phyloP scores from a whole-genome alignment of 306 rosid genomes.

The Begonia masoniana region DNA sequence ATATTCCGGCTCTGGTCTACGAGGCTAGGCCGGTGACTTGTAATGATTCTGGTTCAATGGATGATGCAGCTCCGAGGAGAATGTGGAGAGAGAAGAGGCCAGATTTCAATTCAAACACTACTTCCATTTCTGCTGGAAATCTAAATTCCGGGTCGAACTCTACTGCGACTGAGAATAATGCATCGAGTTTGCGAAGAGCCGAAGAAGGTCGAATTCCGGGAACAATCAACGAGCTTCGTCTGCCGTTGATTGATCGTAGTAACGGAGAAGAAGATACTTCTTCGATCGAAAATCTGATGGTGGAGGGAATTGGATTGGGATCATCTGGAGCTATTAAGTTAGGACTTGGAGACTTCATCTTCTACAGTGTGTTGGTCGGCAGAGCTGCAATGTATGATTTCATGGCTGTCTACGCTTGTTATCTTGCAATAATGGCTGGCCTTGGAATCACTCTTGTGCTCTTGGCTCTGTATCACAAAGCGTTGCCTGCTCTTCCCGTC shows the following conservation, averaged over 20 bases:
- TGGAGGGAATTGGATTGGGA: too few relatives aligned
- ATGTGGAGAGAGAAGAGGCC: conserved; percentile 26
- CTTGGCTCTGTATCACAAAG: conserved; percentile 56
- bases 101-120: conserved; percentile 21
- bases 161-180: too few relatives aligned
- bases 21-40: conserved; percentile 69
- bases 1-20: conserved; percentile 72
- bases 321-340: conserved; percentile 58
- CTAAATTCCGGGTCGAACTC: too few relatives aligned
- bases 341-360: conserved; percentile 86
- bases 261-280: conserved; percentile 20
- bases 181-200: too few relatives aligned
- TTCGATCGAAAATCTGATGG: background rate
- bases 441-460: conserved; percentile 79
- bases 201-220: too few relatives aligned
- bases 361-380: conserved; percentile 92
- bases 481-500: conserved; percentile 86
- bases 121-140: too few relatives aligned
- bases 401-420: conserved; percentile 92
- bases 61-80: conserved; percentile 28
- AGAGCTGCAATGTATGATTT: conserved; percentile 98
- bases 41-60: conserved; percentile 9
- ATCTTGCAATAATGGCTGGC: conserved; percentile 86
- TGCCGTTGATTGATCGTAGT: conserved; percentile 31
- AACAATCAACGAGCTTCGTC: too few relatives aligned